Evolutionary conservation across 176 grass and related monocot genomes (phyloP).

Genomic region (Juncus effusus): DNA sequence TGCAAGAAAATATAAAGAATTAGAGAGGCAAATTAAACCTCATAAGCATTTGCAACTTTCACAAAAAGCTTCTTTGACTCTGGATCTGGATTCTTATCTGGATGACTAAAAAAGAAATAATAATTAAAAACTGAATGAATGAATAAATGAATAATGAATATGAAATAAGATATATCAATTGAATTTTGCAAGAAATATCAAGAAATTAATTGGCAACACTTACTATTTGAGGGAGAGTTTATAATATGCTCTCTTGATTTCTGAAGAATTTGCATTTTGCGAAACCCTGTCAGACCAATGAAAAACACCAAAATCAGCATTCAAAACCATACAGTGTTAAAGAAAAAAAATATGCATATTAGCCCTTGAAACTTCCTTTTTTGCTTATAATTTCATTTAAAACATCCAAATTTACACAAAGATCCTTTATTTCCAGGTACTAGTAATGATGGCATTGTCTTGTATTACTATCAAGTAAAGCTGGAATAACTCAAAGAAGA

Average conservation of each 20-base stretch:
- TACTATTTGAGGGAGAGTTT: conserved; percentile 95
- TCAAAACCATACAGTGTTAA: not conserved
- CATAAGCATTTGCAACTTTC: conserved; percentile 92
- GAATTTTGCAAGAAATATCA: not conserved
- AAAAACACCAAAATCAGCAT: conserved; percentile 1
- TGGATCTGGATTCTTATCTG: conserved; percentile 91
- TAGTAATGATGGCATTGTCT: no score
- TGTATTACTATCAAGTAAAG: no score
- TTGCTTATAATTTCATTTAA: not conserved
- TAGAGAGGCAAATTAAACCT: conserved; percentile 32
- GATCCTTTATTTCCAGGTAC: not conserved
- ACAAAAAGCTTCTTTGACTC: conserved; percentile 86
- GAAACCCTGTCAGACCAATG: conserved; percentile 41
- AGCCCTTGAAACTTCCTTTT: no score
- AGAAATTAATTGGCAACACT: not conserved
- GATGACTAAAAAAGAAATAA: conserved; percentile 42
- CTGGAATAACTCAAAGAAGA: no score
- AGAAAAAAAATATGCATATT: not conserved
- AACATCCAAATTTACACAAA: not conserved
- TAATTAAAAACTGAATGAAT: not conserved
- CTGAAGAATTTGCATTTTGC: conserved; percentile 74
- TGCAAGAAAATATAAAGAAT: not conserved
- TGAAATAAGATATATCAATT: no score
- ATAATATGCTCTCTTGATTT: conserved; percentile 96
- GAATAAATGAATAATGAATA: not conserved